Evolutionary conservation across 2,329 filamentous ascomycete genomes (phyloP), one percentile per base, ranked within the genome.

Genomic region (Xylariaceae sp.): DNA sequence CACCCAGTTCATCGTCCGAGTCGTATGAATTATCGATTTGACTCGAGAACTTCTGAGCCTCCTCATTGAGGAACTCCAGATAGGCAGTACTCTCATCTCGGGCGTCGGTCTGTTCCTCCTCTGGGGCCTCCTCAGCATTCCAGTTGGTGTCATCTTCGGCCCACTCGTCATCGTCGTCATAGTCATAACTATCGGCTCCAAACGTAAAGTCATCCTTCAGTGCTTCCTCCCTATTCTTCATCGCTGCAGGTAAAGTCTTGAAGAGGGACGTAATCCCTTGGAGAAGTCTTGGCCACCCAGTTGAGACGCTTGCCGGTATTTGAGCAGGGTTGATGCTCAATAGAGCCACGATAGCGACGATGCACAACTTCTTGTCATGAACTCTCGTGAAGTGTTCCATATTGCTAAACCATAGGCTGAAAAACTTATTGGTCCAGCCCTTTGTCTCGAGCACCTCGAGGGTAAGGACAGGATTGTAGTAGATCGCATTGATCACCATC

Each of bases 281-380:
- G 36, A 98, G 79, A 55, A 98, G 74, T 59, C 93, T 80, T 7
- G 92, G 92, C 93, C 93, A 98, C 43, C 93, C 93, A 55, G 90
- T 88, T 55, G 94, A 90, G 22, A 98, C 88, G 61, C 91, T 97
- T n/a, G 79, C 74, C 1, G 93, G 93, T 6, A 98, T 86, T 60
- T 94, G 86, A 42, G 88, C 83, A 10, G 84, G 83, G 50, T 80
- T 82, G 47, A 98, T 71, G 37, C 83, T 87, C 41, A 98, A 79
- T 10, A 98, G 80, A 5, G 89, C 79, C 48, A 88, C 85, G 57
- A 98, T 97, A 37, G 91, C 92, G 16, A 91, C 88, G 58, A 98
- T 96, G 52, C 89, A 96, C 21, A 98, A 76, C 75, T 96, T 98
- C 80, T 98, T 98, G 74, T 98, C 93, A 65, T 98, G 93, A 2